phyloP scores from a whole-genome alignment of 805 yeast genomes.

The Barnettozyma pratensis region DNA sequence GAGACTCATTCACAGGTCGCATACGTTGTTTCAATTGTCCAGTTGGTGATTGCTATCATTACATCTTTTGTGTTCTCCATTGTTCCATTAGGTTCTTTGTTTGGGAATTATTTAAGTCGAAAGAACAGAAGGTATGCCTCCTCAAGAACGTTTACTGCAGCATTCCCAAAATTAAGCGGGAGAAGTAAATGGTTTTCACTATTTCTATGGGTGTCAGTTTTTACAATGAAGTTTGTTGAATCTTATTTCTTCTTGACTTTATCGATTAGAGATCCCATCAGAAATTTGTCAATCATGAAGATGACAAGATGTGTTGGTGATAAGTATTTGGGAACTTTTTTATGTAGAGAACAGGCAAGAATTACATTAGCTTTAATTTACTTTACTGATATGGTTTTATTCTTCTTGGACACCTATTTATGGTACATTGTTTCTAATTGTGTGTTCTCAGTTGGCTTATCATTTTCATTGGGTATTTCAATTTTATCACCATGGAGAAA shows the following conservation, averaged over 20 bases:
- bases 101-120: constrained; percentile 35
- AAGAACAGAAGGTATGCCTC: constrained; percentile 48
- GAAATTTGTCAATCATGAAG: constrained; percentile 58
- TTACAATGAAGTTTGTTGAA: constrained; percentile 63
- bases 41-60: constrained; percentile 51
- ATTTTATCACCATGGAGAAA: constrained; percentile 89
- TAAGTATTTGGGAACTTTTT: constrained; percentile 39
- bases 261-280: constrained; percentile 67
- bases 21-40: constrained; percentile 42
- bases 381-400: constrained; percentile 60
- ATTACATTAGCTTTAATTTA: constrained; percentile 50
- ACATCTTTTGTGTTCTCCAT: constrained; percentile 53
- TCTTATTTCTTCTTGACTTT: constrained; percentile 76
- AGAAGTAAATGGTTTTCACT: constrained; percentile 56
- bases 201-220: constrained; percentile 63
- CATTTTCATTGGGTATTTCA: constrained; percentile 74
- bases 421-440: constrained; percentile 87
- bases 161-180: constrained; percentile 48
- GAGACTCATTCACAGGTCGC: constrained; percentile 34
- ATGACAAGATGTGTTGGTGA: constrained; percentile 65
- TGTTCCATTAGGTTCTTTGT: constrained; percentile 53
- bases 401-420: constrained; percentile 75
- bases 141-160: constrained; percentile 54
- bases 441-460: constrained; percentile 60
- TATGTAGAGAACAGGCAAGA: constrained; percentile 56